Base-by-base conservation (phyloP, 2,329 filamentous ascomycete genomes). In the Pyrenochaeta sp. region DNA sequence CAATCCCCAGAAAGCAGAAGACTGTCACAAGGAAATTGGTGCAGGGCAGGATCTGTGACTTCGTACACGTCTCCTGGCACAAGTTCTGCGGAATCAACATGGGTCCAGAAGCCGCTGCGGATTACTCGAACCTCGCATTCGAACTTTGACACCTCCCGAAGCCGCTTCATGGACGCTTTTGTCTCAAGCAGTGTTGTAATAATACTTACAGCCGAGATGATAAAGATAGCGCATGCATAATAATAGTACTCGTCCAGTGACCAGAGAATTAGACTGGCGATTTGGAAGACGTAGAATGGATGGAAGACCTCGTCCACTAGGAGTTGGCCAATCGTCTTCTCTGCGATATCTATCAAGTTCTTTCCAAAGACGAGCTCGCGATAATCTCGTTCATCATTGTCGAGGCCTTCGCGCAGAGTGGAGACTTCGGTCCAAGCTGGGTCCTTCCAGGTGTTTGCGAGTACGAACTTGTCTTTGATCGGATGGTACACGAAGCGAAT, bases 51-150 rank as follows among this genome's bases (percentile, higher is more conserved):
- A 76, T 99, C 96, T 56, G 94, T 97, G 49, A 99, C 86, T 81
- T 99, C 95, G 78, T 97, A 99, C 6, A 99, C 89, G 75, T 99
- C 95, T 32, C 95, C 95, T 1, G 96, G 95, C 9, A 97, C 93
- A 24, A 99, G 85, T 67, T 98, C 93, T 65, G 88, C 87, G 0
- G 94, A 98, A 40, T 90, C 86, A 44, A 97, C 87, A 67, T 92
- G 91, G 71, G 92, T 89, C 95, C 95, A 99, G 74, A 99, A 99
- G 5, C 95, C 93, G 71, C 93, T 96, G 58, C 95, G 88, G 61
- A 98, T 83, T 37, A 99, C 95, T 66, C 95, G 88, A 22, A 98
- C 91, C 68, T 97, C 93, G 77, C 95, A 99, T 72, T 98, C 93
- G 71, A 98, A 99, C 28, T 89, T 87, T 2, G 95, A 97, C 13